Conservation (phyloP, 805 yeast genomes). For the Barnettozyma salicaria region DNA sequence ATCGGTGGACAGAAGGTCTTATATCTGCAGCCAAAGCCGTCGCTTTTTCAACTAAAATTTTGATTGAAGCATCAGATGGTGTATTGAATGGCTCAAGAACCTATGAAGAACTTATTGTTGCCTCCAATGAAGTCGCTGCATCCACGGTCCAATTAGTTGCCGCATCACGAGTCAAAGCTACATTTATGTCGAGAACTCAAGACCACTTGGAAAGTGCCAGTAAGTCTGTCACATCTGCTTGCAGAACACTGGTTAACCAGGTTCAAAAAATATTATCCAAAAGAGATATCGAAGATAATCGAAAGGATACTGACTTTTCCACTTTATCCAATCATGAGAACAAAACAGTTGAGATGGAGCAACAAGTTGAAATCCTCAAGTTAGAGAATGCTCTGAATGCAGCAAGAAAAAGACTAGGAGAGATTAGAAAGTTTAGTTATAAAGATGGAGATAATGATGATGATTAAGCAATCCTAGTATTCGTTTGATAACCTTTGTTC, state of each 20-base stretch:
- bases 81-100: slow-evolving; percentile 57
- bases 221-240: slow-evolving; percentile 65
- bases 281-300: slow-evolving; percentile 26
- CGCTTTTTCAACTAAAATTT: slow-evolving; percentile 74
- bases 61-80: slow-evolving; percentile 84
- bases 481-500: too few relatives aligned
- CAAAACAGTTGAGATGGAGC: slow-evolving; percentile 85
- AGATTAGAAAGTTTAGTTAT: slow-evolving; percentile 75
- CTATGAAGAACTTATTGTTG: slow-evolving; percentile 81
- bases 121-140: slow-evolving; percentile 88
- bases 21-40: slow-evolving; percentile 86
- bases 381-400: slow-evolving; percentile 64
- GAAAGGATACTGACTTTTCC: slow-evolving; percentile 54
- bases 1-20: slow-evolving; percentile 90
- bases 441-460: slow-evolving; percentile 57
- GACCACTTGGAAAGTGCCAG: slow-evolving; percentile 65
- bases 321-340: slow-evolving; percentile 71
- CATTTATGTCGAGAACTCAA: slow-evolving; percentile 69
- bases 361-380: slow-evolving; percentile 83
- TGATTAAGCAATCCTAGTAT: slow-evolving; percentile 23
- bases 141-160: slow-evolving; percentile 91
- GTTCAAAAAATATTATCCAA: slow-evolving; percentile 55
- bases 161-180: slow-evolving; percentile 82
- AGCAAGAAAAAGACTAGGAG: slow-evolving; percentile 80
- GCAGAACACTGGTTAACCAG: slow-evolving; percentile 62